Percentiles rank a stretch among this genome's conserved stretches.
phyloP scores from a whole-genome alignment of 2,329 filamentous ascomycete genomes.

The Lecanicillium sp. region DNA sequence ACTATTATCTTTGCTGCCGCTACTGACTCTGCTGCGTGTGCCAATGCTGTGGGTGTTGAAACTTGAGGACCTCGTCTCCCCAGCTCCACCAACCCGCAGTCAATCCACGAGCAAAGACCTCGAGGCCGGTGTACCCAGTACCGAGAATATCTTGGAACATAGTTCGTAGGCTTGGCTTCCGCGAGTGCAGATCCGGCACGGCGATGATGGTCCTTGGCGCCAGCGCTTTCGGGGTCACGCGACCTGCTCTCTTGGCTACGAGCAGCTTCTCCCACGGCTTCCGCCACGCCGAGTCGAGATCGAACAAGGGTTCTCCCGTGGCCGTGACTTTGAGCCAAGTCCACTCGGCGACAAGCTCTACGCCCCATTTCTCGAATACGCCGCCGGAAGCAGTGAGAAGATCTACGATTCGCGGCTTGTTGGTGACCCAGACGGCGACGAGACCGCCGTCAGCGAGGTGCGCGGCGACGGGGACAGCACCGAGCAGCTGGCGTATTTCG shows the following conservation, averaged over 20 bases:
- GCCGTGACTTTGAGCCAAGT: constrained; percentile 70
- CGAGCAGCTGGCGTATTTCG: constrained; percentile 45
- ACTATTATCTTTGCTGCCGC: too few species aligned
- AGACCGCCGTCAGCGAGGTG: constrained; percentile 49
- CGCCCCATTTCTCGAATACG: constrained; percentile 60
- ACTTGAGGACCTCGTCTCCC: constrained; percentile 68
- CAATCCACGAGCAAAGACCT: constrained; percentile 70
- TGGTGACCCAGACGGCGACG: constrained; percentile 73
- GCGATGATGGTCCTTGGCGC: constrained; percentile 54
- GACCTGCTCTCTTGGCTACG: constrained; percentile 44
- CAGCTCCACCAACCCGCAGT: constrained; percentile 73
- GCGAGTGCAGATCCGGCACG: constrained; percentile 70
- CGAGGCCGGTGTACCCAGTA: constrained; percentile 52
- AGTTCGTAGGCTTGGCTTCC: constrained; percentile 65
- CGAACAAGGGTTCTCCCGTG: constrained; percentile 57
- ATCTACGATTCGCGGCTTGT: constrained; percentile 55
- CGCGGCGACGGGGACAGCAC: constrained; percentile 48
- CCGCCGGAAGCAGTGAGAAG: constrained; percentile 47
- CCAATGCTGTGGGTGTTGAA: constrained; percentile 56
- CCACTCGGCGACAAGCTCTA: constrained; percentile 65
- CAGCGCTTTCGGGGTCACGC: constrained; percentile 19
- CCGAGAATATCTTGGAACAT: constrained; percentile 53
- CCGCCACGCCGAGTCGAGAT: constrained; percentile 56
- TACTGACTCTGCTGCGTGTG: constrained; percentile 1
- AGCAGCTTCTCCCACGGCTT: constrained; percentile 74